Evolutionary conservation across 2,329 filamentous ascomycete species (phyloP).

Genomic region (Colletotrichum zoysiae): DNA sequence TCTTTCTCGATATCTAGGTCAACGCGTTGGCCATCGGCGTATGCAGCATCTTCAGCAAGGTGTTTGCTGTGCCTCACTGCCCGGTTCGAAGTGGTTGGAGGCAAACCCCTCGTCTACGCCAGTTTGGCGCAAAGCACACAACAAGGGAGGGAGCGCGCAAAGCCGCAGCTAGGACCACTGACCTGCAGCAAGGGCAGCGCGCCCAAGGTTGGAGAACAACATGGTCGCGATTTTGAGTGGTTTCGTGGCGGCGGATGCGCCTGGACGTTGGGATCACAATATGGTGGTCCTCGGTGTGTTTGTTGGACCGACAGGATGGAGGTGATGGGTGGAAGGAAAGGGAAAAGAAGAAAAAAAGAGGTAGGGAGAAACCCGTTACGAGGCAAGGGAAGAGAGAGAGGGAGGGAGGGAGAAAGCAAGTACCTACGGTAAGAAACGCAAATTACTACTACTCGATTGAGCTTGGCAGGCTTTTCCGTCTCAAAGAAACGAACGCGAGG

Average conservation of each 20-base stretch:
- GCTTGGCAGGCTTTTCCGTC: constrained; percentile 10
- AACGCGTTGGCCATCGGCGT: background rate
- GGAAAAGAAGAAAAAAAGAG: background rate
- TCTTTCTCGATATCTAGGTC: background rate
- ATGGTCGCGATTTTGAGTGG: constrained; percentile 25
- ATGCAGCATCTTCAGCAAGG: background rate
- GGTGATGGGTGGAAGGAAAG: background rate
- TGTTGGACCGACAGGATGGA: background rate
- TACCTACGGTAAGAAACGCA: constrained; percentile 13
- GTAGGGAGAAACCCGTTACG: background rate
- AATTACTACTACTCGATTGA: constrained; percentile 21
- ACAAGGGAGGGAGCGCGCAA: constrained; percentile 4
- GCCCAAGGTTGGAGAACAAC: constrained; percentile 39
- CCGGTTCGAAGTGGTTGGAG: background rate
- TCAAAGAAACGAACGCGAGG: background rate
- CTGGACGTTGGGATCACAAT: background rate
- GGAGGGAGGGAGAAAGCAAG: background rate
- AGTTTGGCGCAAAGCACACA: constrained; percentile 1
- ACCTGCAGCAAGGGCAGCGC: constrained; percentile 40
- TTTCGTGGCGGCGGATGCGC: constrained; percentile 1
- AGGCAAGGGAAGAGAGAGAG: constrained; percentile 2
- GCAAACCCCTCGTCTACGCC: background rate
- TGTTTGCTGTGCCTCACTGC: background rate
- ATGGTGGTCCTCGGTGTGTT: background rate
- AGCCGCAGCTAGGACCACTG: constrained; percentile 29